Base-by-base conservation (phyloP, 78 protist genomes). In the Pigoraptor vietnamica region DNA sequence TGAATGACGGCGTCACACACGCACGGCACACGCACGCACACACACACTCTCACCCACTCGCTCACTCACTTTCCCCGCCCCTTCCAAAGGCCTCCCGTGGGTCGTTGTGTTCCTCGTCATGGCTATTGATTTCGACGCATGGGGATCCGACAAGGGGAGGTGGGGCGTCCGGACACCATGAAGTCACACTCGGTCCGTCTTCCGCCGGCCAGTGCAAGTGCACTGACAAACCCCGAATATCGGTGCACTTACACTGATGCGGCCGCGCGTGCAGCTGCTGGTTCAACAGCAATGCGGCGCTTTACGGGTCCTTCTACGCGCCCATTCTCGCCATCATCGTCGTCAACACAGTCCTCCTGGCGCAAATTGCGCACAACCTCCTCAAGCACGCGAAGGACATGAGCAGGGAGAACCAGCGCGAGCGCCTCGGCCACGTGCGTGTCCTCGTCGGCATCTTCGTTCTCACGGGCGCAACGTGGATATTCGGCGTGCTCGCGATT, bases 241-340 rank as follows among this genome's bases (percentile, higher is more conserved):
- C n/a, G n/a, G n/a, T n/a, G n/a, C n/a, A n/a, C n/a, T n/a, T n/a
- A n/a, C n/a, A n/a, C n/a, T n/a, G n/a, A n/a, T n/a, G n/a, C n/a
- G n/a, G n/a, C n/a, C n/a, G n/a, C n/a, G n/a, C n/a, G n/a, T 32
- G 86, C 86, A 32, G 36, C 35, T 83, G 88, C 88, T 83, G 88
- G 88, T 6, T 83, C 2, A 6, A 9, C 38, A 10, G 33, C 34
- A 9, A 24, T 19, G 35, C 88, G 2, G 88, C 38, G 39, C 88
- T 83, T 19, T 34, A 34, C 19, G 88, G 39, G 21, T 0, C 88
- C 23, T 83, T 83, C 38, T 29, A 24, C 38, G 88, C 38, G 39
- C 88, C 88, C 25, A 37, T 83, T 6, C 88, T 83, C n/a, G 39
- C 25, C 25, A 9, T 35, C 39, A 83, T 83, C 25, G 23, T 34